Percentiles rank a stretch among this genome's conserved stretches.
Evolutionary conservation across 805 yeast species (phyloP).

Genomic region (Pichia paraexigua): DNA sequence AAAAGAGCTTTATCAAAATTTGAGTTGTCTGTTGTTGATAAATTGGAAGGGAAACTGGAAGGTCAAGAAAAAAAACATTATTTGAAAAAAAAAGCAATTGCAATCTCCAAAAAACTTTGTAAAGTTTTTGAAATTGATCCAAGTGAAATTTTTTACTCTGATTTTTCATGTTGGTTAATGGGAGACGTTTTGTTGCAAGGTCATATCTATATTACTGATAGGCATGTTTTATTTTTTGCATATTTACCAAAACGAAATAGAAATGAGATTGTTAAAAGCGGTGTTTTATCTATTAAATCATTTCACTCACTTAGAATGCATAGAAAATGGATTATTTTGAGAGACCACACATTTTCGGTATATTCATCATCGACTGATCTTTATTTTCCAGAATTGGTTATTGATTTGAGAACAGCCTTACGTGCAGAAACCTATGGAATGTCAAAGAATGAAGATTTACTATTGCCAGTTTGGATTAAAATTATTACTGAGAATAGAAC

Average conservation of each 20-base stretch:
- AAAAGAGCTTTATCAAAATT: conserved; percentile 17
- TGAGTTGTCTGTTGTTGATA: conserved; percentile 27
- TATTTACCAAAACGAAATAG: conserved; percentile 50
- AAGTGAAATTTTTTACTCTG: conserved; percentile 49
- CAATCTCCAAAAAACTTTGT: conserved; percentile 30
- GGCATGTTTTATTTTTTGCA: conserved; percentile 66
- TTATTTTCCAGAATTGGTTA: conserved; percentile 74
- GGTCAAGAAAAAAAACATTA: neutral
- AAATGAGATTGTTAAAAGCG: conserved; percentile 38
- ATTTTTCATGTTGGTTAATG: conserved; percentile 71
- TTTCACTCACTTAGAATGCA: conserved; percentile 31
- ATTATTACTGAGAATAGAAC: conserved; percentile 50
- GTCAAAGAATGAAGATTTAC: conserved; percentile 15
- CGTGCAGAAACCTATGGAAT: conserved; percentile 44
- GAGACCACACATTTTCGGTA: conserved; percentile 59
- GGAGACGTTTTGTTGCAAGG: conserved; percentile 84
- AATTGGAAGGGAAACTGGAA: conserved; percentile 18
- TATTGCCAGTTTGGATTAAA: conserved; percentile 41
- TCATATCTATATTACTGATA: conserved; percentile 62
- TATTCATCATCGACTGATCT: conserved; percentile 67
- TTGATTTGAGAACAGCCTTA: conserved; percentile 60
- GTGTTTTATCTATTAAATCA: conserved; percentile 40
- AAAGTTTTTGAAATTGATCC: conserved; percentile 39
- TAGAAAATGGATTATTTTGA: conserved; percentile 75
- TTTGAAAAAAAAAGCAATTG: conserved; percentile 27